A percentile compares a stretch with the other conserved stretches of the same genome.
phyloP scores from a whole-genome alignment of 2,329 filamentous ascomycete species.

The Lasiodiplodia hormozganensis region DNA sequence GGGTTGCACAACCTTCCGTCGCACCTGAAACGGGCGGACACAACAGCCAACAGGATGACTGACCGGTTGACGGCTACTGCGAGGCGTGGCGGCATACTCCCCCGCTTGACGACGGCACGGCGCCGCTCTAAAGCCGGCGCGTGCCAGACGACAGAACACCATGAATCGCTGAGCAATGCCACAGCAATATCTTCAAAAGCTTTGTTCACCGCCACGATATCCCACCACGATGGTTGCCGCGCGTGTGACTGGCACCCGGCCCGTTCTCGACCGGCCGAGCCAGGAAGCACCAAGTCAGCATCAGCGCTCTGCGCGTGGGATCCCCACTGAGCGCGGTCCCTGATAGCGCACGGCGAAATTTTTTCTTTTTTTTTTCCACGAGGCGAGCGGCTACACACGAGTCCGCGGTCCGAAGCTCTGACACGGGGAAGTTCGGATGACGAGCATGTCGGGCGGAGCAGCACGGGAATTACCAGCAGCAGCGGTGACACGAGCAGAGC shows the following conservation, averaged over 20 bases:
- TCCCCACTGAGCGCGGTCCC: slow-evolving; percentile 9
- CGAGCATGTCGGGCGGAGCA: background rate
- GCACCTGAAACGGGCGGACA: background rate
- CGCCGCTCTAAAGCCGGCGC: background rate
- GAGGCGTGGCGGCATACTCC: background rate
- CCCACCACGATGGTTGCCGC: slow-evolving; percentile 18
- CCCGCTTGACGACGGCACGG: background rate
- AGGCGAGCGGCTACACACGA: slow-evolving; percentile 14
- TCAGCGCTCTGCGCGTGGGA: slow-evolving; percentile 9
- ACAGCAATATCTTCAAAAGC: slow-evolving; percentile 16
- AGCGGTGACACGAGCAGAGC: background rate
- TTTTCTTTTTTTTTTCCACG: slow-evolving; percentile 1
- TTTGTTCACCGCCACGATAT: slow-evolving; percentile 20
- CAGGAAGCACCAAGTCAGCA: slow-evolving; percentile 12
- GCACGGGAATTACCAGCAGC: background rate
- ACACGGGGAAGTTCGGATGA: background rate
- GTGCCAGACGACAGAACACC: background rate
- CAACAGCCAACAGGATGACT: slow-evolving; percentile 4
- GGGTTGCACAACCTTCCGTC: slow-evolving; percentile 8
- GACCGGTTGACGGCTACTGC: background rate
- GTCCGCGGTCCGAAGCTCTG: background rate
- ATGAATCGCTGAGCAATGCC: slow-evolving; percentile 3
- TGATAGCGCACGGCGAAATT: slow-evolving; percentile 11
- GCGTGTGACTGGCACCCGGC: slow-evolving; percentile 24
- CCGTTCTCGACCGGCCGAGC: slow-evolving; percentile 27